A percentile compares a stretch with the other conserved stretches of the same genome.
phyloP scores from a whole-genome alignment of 768 basidiomycete genomes.

The Crepidotus variabilis region DNA sequence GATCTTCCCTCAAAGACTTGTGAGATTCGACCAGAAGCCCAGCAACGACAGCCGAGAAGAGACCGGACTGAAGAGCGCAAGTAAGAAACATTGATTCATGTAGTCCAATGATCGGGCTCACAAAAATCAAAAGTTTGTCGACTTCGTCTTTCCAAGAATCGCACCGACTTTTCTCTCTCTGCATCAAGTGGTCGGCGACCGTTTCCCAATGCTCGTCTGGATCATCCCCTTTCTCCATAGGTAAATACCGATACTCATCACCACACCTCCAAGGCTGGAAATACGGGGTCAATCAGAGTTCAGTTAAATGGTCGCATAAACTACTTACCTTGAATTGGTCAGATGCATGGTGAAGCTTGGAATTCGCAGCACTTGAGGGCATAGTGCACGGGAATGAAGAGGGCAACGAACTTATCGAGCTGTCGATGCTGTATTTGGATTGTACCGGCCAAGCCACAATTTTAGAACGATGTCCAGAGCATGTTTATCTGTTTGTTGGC shows the following conservation, averaged over 20 bases:
- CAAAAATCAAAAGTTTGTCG: constrained; percentile 14
- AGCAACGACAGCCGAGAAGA: constrained; percentile 22
- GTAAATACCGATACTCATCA: neutral
- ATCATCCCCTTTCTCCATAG: neutral
- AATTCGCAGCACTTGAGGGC: too few species aligned
- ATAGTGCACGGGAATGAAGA: too few species aligned
- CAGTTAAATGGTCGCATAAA: too few species aligned
- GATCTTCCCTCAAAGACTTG: constrained; percentile 13
- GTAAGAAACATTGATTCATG: neutral
- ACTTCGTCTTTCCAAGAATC: constrained; percentile 15
- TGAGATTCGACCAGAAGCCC: constrained; percentile 18
- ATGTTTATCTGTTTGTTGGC: too few species aligned
- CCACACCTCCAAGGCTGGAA: neutral
- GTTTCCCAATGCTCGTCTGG: neutral
- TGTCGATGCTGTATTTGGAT: too few species aligned
- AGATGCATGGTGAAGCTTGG: too few species aligned
- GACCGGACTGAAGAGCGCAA: constrained; percentile 10
- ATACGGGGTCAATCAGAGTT: too few species aligned
- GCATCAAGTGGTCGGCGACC: constrained; percentile 1
- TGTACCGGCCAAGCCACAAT: too few species aligned
- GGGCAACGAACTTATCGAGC: too few species aligned
- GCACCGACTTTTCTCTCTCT: constrained; percentile 10
- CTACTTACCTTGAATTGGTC: too few species aligned
- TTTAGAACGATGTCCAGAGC: too few species aligned
- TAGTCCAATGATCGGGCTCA: neutral